Base-by-base conservation (phyloP, 768 basidiomycete genomes). In the Boletus rufocinnamomeus region DNA sequence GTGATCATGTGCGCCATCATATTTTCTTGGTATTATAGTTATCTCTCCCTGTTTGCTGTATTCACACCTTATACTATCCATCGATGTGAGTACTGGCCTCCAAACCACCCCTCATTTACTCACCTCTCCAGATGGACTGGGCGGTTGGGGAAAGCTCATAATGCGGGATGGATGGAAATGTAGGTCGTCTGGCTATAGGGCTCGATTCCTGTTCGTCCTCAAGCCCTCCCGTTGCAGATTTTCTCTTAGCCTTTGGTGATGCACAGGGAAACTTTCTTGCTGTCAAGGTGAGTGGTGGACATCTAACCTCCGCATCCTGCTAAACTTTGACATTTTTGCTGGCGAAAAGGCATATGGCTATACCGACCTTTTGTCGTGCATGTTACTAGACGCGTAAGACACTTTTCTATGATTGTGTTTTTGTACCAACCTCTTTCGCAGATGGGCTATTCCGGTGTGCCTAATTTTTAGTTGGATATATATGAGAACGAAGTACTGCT, bases 11-110 rank as follows among this genome's bases (percentile, higher is more conserved):
- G 19, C 32, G 17, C 5, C 11, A 27, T 48, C 50, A 30, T 21
- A 30, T 35, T 14, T 44, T 37, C 43, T 23, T 64, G 50, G 1
- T 32, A 2, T 46, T 11, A 30, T 41, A 93, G 92, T 54, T 94
- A 95, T 75, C 82, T 91, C 65, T 76, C 84, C 23, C 65, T 93
- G 46, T 90, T 87, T 71, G 56, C 80, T 13, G 77, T 87, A 48
- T 95, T 88, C 68, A 93, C 92, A n/a, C 89, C 91, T 0, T 93
- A 92, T 78, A 95, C 93, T 19, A 89, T 95, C 45, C 88, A 91
- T 72, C 80, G 84, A 76, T 95, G 91, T 93, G 66, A 59, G 90
- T 74, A 3, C 16, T 11, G 10, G 7, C 37, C 7, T 44, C 10
- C 9, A 17, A 13, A 11, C 8, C 0, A 4, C 27, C 1, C 2